Evolutionary conservation across 2,329 filamentous ascomycete species (phyloP).

Genomic region (Tolypocladium nubicola): DNA sequence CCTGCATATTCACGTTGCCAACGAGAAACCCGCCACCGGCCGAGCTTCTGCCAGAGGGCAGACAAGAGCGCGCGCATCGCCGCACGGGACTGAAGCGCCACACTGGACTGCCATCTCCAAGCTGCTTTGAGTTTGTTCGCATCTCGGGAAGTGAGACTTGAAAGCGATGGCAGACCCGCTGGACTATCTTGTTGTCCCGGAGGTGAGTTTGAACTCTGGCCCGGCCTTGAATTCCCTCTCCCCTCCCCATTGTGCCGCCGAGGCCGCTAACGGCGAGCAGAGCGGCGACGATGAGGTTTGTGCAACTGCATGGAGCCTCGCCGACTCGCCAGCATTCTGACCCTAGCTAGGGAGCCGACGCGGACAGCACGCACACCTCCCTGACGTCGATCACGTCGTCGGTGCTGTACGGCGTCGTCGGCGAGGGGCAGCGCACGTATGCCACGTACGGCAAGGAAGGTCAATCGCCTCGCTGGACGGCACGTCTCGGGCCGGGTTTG

Average conservation of each 20-base stretch:
- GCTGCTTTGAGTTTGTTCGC: not conserved
- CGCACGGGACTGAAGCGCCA: not conserved
- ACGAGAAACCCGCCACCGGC: not conserved
- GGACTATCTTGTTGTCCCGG: not conserved
- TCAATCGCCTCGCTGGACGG: not conserved
- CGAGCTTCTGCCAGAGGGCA: not conserved
- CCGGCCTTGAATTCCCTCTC: not conserved
- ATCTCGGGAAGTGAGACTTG: too few relatives aligned
- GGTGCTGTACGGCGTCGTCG: slow-evolving; percentile 12
- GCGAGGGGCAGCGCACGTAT: slow-evolving; percentile 19
- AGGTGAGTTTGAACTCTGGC: not conserved
- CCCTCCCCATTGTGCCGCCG: too few relatives aligned
- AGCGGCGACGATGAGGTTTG: not conserved
- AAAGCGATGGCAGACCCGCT: not conserved
- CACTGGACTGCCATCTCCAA: not conserved
- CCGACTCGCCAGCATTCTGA: not conserved
- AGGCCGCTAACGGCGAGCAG: not conserved
- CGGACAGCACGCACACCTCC: slow-evolving; percentile 9
- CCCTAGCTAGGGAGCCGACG: slow-evolving; percentile 8
- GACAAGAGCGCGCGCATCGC: not conserved
- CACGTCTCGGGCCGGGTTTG: not conserved
- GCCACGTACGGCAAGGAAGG: slow-evolving; percentile 22
- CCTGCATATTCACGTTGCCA: not conserved
- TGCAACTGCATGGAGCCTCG: not conserved
- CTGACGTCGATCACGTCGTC: slow-evolving; percentile 19